Evolutionary conservation across 2,329 filamentous ascomycete genomes (phyloP).

Genomic region (Hypoxylon sp.): DNA sequence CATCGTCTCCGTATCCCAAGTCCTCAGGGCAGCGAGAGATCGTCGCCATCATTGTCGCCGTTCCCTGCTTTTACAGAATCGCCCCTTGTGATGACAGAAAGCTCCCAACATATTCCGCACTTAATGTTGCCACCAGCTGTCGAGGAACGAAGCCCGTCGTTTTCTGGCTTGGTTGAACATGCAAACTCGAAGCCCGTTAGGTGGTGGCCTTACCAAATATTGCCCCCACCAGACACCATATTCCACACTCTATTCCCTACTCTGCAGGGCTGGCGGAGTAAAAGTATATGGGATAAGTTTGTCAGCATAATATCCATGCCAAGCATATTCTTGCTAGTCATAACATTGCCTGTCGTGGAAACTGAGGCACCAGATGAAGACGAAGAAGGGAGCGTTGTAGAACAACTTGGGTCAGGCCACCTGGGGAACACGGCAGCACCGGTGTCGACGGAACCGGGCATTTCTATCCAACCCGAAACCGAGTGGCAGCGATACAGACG

Average conservation of each 20-base stretch:
- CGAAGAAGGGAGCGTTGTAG: constrained; percentile 56
- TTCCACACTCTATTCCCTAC: constrained; percentile 88
- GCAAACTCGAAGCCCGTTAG: constrained; percentile 65
- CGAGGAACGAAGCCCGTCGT: constrained; percentile 61
- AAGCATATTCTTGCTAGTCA: constrained; percentile 89
- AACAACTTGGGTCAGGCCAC: constrained; percentile 50
- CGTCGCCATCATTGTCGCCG: constrained; percentile 68
- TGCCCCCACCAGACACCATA: constrained; percentile 81
- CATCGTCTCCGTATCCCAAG: constrained; percentile 65
- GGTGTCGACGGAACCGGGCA: constrained; percentile 56
- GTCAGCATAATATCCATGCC: constrained; percentile 88
- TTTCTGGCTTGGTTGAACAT: constrained; percentile 61
- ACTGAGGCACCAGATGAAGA: constrained; percentile 70
- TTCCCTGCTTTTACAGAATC: constrained; percentile 80
- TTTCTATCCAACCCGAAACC: constrained; percentile 60
- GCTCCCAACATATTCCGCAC: constrained; percentile 64
- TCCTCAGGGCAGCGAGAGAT: constrained; percentile 61
- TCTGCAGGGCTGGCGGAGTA: constrained; percentile 83
- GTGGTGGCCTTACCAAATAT: constrained; percentile 86
- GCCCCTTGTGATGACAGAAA: constrained; percentile 62
- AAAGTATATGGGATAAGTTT: constrained; percentile 86
- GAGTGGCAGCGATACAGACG: constrained; percentile 74
- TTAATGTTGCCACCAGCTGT: constrained; percentile 69
- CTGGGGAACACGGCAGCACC: constrained; percentile 55
- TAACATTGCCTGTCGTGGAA: constrained; percentile 93